Base-by-base conservation (phyloP, 106 monocot species). In the Dactylorhiza incarnata region DNA sequence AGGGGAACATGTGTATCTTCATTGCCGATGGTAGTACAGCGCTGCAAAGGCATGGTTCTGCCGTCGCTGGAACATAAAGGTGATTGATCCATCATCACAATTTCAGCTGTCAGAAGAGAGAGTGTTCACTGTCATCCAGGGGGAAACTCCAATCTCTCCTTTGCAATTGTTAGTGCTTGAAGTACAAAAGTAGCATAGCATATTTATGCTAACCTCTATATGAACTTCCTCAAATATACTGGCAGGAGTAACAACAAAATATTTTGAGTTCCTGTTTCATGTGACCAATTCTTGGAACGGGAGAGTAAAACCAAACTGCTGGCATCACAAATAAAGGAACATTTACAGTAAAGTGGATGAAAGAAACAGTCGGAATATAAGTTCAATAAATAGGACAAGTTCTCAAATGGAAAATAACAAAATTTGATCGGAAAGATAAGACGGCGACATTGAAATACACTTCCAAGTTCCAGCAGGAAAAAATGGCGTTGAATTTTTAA, bases 1-100 rank as follows among this genome's bases (percentile, higher is more conserved):
- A 86, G 92, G 17, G 95, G 87, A 63, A 88, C 92, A 73, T 92
- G 89, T 46, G 86, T 92, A 71, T 92, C 95, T 45, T 85, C 87
- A 75, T 84, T 88, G 11, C 61, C 63, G 46, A 70, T 83, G 68
- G 80, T 37, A 12, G 81, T 50, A 43, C 83, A 85, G 24, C 74
- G 68, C 19, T 86, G 85, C 72, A 86, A 73, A 50, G 95, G 85
- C 43, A 84, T 92, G 16, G 79, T 79, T 73, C 52, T 82, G 76
- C 83, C 89, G 83, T 86, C 90, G 78, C 79, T 83, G 45, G 89
- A 82, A 79, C 78, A 48, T 20, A 89, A 76, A 45, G 93, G 76
- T 46, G 85, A 82, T 3, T 70, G 81, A 75, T 59, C 58, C 58
- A 78, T 84, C 84, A 83, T 82, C 46, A 22, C 58, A 59, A n/a